A percentile compares a stretch with the other conserved stretches of the same genome.
Evolutionary conservation across 2,329 filamentous ascomycete species (phyloP).

Genomic region (Talaromyces sp.): DNA sequence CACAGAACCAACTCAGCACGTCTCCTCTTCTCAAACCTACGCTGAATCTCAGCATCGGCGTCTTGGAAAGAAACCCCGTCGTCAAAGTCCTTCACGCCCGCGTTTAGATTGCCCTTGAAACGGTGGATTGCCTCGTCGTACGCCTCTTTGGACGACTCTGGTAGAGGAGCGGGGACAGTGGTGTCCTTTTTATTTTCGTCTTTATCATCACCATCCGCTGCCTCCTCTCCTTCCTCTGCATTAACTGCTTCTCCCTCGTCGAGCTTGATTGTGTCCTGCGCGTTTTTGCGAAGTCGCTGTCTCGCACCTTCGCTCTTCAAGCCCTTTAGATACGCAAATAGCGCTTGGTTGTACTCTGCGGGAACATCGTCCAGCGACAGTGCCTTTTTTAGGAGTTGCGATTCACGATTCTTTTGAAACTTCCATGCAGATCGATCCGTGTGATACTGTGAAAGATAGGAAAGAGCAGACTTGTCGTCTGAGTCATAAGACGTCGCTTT

Average conservation of each 20-base stretch:
- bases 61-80: constrained; percentile 17
- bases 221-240: neutral
- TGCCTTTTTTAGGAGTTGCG: constrained; percentile 74
- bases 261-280: constrained; percentile 53
- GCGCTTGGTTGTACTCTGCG: constrained; percentile 60
- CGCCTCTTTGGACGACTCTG: constrained; percentile 45
- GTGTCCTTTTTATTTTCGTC: constrained; percentile 15
- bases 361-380: constrained; percentile 71
- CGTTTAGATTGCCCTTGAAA: constrained; percentile 33
- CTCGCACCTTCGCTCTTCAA: constrained; percentile 71
- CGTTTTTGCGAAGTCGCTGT: constrained; percentile 60
- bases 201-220: constrained; percentile 3
- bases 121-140: constrained; percentile 40
- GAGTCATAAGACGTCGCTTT: constrained; percentile 1
- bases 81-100: constrained; percentile 23
- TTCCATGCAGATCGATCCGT: constrained; percentile 72
- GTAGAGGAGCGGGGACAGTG: constrained; percentile 7
- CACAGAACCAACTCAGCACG: constrained; percentile 36
- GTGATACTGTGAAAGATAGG: constrained; percentile 74
- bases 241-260: constrained; percentile 35
- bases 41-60: constrained; percentile 20
- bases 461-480: constrained; percentile 55
- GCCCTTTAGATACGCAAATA: constrained; percentile 74
- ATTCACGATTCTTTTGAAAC: constrained; percentile 93
- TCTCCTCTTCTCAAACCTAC: constrained; percentile 31